Percentiles rank a stretch among this genome's conserved stretches.
These are phyloP conservation scores for Amaranthus tricolor DNA, from an alignment of 179 eudicot genomes.

Conservation along the genomic window DNA sequence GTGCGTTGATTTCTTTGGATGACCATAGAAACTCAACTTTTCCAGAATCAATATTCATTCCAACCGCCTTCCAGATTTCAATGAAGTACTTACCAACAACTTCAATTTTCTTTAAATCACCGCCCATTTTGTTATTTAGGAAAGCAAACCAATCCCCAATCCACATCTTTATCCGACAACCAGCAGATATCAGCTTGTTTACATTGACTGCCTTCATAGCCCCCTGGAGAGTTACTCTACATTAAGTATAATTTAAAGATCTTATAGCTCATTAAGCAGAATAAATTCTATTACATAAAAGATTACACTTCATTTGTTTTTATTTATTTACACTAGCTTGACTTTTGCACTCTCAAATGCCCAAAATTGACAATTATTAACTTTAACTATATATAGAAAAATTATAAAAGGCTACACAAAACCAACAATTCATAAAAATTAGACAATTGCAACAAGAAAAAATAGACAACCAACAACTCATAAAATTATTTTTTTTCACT, in stretches of 20 bases:
- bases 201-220: slow-evolving; percentile 84
- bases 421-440: too few species aligned
- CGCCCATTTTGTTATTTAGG: slow-evolving; percentile 90
- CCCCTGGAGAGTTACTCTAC: slow-evolving; percentile 44
- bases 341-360: too few species aligned
- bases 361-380: too few species aligned
- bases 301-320: too few species aligned
- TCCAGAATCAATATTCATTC: slow-evolving; percentile 66
- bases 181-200: slow-evolving; percentile 77
- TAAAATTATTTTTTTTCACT: too few species aligned
- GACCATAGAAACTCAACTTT: slow-evolving; percentile 91
- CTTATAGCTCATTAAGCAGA: neutral
- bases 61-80: slow-evolving; percentile 92
- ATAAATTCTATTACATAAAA: too few species aligned
- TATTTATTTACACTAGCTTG: too few species aligned
- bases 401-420: too few species aligned
- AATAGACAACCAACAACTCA: too few species aligned
- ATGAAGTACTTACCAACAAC: slow-evolving; percentile 78
- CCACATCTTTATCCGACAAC: slow-evolving; percentile 88
- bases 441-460: too few species aligned
- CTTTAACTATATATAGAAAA: too few species aligned
- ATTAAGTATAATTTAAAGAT: neutral
- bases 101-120: slow-evolving; percentile 80
- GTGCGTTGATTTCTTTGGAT: slow-evolving; percentile 61
- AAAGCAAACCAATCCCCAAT: slow-evolving; percentile 97